Evolutionary conservation across 371 early-diverging fungal genomes (phyloP), one percentile per base, ranked within the genome.

Genomic region (Mucor plumbeus): DNA sequence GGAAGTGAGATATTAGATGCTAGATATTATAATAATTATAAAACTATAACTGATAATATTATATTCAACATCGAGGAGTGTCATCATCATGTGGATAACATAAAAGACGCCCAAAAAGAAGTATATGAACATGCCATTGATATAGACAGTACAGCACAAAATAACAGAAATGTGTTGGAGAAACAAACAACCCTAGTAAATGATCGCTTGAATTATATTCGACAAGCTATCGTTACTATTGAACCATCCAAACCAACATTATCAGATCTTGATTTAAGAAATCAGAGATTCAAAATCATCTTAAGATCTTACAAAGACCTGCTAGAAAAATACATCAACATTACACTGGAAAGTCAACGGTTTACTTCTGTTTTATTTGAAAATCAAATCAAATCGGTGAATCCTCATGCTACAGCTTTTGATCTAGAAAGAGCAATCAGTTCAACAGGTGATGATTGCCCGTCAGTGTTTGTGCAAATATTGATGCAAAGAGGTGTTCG

Each of bases 381-480:
- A 21, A 40, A 21, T 5, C 61, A 65, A 13, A 70, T 70, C 13
- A 70, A 48, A 35, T 11, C 40, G 0, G 70, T 70, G 7, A 70
- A 70, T n/a, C 70, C 70, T 14, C 61, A 57, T 10, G 65, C 65
- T 5, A 65, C 65, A 6, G 11, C 61, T 5, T 65, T 70, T 61
- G 70, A 70, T 57, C n/a, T 70, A 11, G 65, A 70, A n/a, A 55
- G 65, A 47, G 70, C 70, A 6, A 61, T 65, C 7, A 44, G 53
- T 10, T 70, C 65, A 8, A 59, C 65, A 1, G 59, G 62, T 3
- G 65, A 70, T 3, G 58, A 65, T 11, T 60, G 35, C 3, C 65
- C 70, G 4, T 70, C 70, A 6, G 65, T 53, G 6, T 70, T 70
- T 65, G 70, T 70, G 19, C 70, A 70, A 38, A 50, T 70, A 14